A percentile compares a stretch with the other conserved stretches of the same genome.
These are phyloP conservation scores for Aureobasidium sp. DNA, from an alignment of 2,329 filamentous ascomycete genomes.

Conservation along the genomic window DNA sequence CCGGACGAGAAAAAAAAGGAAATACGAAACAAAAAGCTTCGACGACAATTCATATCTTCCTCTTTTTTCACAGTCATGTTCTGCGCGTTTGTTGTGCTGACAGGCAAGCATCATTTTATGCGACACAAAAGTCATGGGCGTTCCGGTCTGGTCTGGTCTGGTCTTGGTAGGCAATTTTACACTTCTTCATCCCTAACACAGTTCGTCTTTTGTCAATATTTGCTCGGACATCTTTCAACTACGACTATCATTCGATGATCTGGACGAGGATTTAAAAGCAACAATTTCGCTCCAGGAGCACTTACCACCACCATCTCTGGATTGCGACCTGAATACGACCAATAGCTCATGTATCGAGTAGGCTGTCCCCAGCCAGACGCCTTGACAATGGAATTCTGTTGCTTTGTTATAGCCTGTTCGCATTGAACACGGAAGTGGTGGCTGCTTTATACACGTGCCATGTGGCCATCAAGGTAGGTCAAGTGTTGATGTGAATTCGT, in stretches of 20 bases:
- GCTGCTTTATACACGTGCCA: not conserved
- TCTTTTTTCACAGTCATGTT: slow-evolving; percentile 5
- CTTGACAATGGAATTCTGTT: not conserved
- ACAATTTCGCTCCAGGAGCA: not conserved
- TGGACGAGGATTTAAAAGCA: no score
- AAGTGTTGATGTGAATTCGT: not conserved
- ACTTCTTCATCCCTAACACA: not conserved
- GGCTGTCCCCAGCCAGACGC: not conserved
- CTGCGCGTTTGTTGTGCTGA: slow-evolving; percentile 9
- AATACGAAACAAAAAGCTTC: slow-evolving; percentile 16
- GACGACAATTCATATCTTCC: slow-evolving; percentile 14
- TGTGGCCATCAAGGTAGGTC: not conserved
- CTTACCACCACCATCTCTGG: not conserved
- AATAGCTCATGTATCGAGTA: not conserved
- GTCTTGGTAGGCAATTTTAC: slow-evolving; percentile 9
- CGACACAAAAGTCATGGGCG: slow-evolving; percentile 11
- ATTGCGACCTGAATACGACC: not conserved
- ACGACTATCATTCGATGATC: not conserved
- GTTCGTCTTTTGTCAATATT: not conserved
- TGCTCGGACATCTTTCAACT: not conserved
- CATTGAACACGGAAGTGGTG: not conserved
- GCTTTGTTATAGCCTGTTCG: not conserved
- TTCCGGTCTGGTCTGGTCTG: slow-evolving; percentile 6
- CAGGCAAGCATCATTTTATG: not conserved
- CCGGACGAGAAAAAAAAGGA: slow-evolving; percentile 15